Base-by-base conservation (phyloP, 495 filamentous ascomycete genomes). In the Daldinia grandis region DNA sequence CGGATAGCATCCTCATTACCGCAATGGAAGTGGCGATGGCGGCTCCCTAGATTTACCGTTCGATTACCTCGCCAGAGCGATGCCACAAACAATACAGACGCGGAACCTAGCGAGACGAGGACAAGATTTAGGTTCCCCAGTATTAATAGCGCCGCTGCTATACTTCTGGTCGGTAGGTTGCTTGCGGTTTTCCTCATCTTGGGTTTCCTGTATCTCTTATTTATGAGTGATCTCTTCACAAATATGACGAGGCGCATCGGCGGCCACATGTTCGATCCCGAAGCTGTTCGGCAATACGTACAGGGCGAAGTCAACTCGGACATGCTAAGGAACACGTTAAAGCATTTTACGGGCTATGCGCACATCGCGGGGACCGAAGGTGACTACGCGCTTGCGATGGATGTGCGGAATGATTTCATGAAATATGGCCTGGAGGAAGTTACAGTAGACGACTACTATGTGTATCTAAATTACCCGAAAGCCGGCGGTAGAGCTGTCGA, bases 341-440 rank as follows among this genome's bases (percentile, higher is more conserved):
- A 82, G 71, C 88, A 91, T 73, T 85, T 95, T 60, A 94, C 92
- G 21, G 81, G 83, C 27, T 96, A 89, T 73, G 89, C 94, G 66
- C 95, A 98, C 79, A 82, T 98, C 40, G 95, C 94, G 3, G 95
- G 95, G 28, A 95, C 93, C 4, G 89, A 95, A 78, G 96, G 95
- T 30, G 94, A 95, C 78, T 92, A 88, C 66, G 88, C 89, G 55
- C 83, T 97, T 27, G 93, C 91, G 17, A 86, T 92, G 80, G 96
- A 92, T 81, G 87, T 97, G 58, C 86, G 95, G 78, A 86, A 86
- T 63, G 79, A 88, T 68, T 97, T 96, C 76, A 80, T 78, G 69
- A 85, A 81, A 31, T 89, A 89, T 62, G 86, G 86, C 8, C 81
- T 98, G 69, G 93, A 97, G 66, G 80, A 87, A 47, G 88, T 97